Evolutionary conservation across 768 basidiomycete species (phyloP), one percentile per base, ranked within the genome.

Genomic region (Kwoniella dendrophila): DNA sequence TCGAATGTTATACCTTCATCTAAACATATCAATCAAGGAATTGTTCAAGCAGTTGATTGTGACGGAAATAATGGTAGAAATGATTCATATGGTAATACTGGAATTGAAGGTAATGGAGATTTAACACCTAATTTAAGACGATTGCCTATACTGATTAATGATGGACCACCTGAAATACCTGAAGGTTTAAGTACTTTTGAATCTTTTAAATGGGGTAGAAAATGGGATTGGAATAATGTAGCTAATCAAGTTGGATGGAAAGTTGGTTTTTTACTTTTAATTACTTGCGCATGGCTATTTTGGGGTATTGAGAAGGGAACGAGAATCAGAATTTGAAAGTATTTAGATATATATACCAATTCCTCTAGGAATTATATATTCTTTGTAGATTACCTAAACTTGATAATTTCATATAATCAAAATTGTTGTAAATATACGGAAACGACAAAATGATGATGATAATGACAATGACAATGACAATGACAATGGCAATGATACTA

Each of bases 1-100:
- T 89, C 88, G 73, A 98, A 98, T 76, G 84, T 98, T 27, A 60
- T 71, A 26, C 47, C 61, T n/a, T 40, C 41, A 51, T n/a, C 33
- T 30, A 27, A 44, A n/a, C 14, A 27, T 16, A 18, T 26, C 41
- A 26, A 53, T 27, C 16, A 12, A 14, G 32, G n/a, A n/a, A n/a
- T n/a, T n/a, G n/a, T n/a, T n/a, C n/a, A n/a, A n/a, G n/a, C n/a
- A n/a, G n/a, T n/a, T n/a, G n/a, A n/a, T n/a, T n/a, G n/a, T n/a
- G n/a, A n/a, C n/a, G n/a, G n/a, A n/a, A n/a, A n/a, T n/a, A n/a
- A n/a, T n/a, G n/a, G n/a, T n/a, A n/a, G n/a, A n/a, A n/a, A n/a
- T n/a, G n/a, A n/a, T n/a, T n/a, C n/a, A n/a, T n/a, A 40, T 10
- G 50, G 20, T 3, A 27, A 24, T 14, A 22, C 18, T 3, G 41